Conservation (phyloP, 257 asterid species). For the Phtheirospermum japonicum region DNA sequence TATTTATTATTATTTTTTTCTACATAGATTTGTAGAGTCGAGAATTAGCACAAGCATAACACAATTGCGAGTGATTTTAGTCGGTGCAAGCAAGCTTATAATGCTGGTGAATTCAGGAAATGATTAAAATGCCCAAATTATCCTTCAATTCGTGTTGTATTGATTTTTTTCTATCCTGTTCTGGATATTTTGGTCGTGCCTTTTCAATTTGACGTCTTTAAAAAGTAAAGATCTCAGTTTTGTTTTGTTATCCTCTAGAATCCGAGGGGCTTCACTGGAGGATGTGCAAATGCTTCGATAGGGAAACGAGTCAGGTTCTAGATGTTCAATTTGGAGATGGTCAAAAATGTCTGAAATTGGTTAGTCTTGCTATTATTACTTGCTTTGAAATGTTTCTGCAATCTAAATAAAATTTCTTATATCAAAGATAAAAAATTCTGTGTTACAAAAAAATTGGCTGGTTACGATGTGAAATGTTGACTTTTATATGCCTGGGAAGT, state of each 20-base stretch:
- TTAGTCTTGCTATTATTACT: slow-evolving; percentile 36
- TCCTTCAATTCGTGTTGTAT: background rate
- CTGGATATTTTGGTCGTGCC: background rate
- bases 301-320: background rate
- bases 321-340: slow-evolving; percentile 7
- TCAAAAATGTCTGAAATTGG: slow-evolving; percentile 60
- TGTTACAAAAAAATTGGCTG: background rate
- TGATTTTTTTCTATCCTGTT: background rate
- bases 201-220: background rate
- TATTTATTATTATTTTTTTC: background rate
- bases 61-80: background rate
- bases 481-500: slow-evolving; percentile 44
- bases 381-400: slow-evolving; percentile 13
- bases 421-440: background rate
- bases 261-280: background rate
- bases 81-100: background rate
- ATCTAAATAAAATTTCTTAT: background rate
- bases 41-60: too few species aligned
- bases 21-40: background rate
- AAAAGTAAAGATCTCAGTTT: background rate
- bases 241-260: background rate
- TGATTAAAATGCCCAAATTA: background rate
- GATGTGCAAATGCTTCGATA: background rate
- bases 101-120: background rate
- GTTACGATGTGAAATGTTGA: background rate